phyloP scores from a whole-genome alignment of 2,329 filamentous ascomycete species.

The Clonostachys rhizophaga region DNA sequence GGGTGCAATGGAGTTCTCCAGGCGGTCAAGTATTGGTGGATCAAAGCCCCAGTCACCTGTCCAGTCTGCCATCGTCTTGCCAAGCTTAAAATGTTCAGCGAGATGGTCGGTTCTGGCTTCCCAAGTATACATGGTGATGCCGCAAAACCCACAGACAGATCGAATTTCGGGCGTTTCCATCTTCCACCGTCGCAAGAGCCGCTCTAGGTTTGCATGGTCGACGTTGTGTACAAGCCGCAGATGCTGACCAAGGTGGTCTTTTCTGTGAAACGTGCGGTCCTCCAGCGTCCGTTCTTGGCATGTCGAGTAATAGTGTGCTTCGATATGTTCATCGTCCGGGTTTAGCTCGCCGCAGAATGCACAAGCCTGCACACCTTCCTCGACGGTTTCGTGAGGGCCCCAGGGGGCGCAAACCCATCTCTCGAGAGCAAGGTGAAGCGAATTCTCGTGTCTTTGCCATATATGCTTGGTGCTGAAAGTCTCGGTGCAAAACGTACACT shows the following conservation, averaged over 20 bases:
- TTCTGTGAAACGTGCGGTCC: conserved; percentile 37
- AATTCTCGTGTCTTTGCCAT: conserved; percentile 45
- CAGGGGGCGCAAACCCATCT: conserved; percentile 36
- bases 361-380: conserved; percentile 29
- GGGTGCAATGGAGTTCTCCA: conserved; percentile 34
- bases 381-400: conserved; percentile 30
- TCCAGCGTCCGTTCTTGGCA: conserved; percentile 44
- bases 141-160: conserved; percentile 36
- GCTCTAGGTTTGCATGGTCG: conserved; percentile 18
- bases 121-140: conserved; percentile 27
- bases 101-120: conserved; percentile 27
- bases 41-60: conserved; percentile 37
- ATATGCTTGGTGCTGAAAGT: conserved; percentile 38
- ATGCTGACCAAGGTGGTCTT: conserved; percentile 37
- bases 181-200: conserved; percentile 22
- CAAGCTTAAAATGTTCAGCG: conserved; percentile 33
- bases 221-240: conserved; percentile 31
- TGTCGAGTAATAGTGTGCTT: conserved; percentile 27
- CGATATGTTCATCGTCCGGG: conserved; percentile 23
- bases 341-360: conserved; percentile 27
- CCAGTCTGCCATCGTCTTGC: conserved; percentile 35
- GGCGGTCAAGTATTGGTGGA: conserved; percentile 20
- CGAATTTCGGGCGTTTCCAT: conserved; percentile 21
- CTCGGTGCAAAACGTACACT: conserved; percentile 42
- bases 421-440: conserved; percentile 37